These are phyloP conservation scores for Boletus barrowsii DNA, from an alignment of 768 basidiomycete genomes.

Conservation along the genomic window DNA sequence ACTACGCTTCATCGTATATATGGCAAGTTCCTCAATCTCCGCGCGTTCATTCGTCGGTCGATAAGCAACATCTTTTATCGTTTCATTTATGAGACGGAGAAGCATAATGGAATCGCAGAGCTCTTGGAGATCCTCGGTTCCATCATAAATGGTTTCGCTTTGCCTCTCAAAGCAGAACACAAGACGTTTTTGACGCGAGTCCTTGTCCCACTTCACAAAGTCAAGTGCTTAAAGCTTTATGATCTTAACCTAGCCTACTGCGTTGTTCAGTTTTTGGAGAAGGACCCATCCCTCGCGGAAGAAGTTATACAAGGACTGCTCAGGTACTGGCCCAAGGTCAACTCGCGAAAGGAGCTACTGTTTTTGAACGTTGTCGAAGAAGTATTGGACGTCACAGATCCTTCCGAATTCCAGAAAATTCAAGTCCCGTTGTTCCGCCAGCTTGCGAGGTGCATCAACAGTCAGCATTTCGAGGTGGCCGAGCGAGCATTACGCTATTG, in stretches of 20 bases:
- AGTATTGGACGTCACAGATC: conserved; percentile 96
- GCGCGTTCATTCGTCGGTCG: conserved; percentile 96
- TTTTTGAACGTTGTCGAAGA: conserved; percentile 99
- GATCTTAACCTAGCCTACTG: conserved; percentile 99
- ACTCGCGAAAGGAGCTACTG: conserved; percentile 99
- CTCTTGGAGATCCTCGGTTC: conserved; percentile 96
- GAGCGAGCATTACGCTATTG: conserved; percentile 96
- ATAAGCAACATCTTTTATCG: conserved; percentile 99
- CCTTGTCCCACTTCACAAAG: conserved; percentile 95
- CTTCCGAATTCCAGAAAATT: conserved; percentile 94
- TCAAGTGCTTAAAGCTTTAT: conserved; percentile 94
- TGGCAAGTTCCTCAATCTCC: conserved; percentile 97
- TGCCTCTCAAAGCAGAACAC: conserved; percentile 98
- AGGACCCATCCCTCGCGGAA: conserved; percentile 87
- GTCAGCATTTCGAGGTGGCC: conserved; percentile 99
- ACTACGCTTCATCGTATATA: conserved; percentile 99
- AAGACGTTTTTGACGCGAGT: conserved; percentile 94
- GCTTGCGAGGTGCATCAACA: conserved; percentile 94
- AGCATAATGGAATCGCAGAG: conserved; percentile 99
- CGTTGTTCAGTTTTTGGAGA: conserved; percentile 98
- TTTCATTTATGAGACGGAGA: conserved; percentile 97
- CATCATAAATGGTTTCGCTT: conserved; percentile 98
- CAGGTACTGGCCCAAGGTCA: conserved; percentile 98
- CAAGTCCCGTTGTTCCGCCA: conserved; percentile 91
- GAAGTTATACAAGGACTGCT: conserved; percentile 96